phyloP scores from a whole-genome alignment of 345 rosid species.

The Brassica juncea region DNA sequence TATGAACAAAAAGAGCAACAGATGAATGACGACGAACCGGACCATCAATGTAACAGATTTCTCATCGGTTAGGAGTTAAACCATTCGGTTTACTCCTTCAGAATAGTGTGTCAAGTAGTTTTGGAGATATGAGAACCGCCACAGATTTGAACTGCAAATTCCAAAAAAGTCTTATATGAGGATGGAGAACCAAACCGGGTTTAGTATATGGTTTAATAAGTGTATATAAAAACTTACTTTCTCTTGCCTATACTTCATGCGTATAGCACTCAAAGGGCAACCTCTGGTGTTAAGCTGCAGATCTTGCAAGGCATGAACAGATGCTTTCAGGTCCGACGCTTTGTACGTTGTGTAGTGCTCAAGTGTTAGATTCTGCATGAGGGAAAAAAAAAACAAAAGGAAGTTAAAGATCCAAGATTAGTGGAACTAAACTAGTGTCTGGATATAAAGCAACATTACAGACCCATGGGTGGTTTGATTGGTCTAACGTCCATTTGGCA shows the following conservation, averaged over 20 bases:
- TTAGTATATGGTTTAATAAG: neutral
- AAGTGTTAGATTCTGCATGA: constrained; percentile 68
- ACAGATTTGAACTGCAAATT: constrained; percentile 74
- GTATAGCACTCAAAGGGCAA: constrained; percentile 68
- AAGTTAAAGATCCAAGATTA: constrained; percentile 5
- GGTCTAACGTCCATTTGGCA: constrained; percentile 89
- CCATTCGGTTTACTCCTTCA: constrained; percentile 35
- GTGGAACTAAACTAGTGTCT: constrained; percentile 7
- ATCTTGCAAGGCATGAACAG: constrained; percentile 64
- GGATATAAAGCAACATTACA: constrained; percentile 20
- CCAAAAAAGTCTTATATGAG: constrained; percentile 15
- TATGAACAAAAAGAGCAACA: constrained; percentile 39
- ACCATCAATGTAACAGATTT: constrained; percentile 14
- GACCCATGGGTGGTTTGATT: constrained; percentile 85
- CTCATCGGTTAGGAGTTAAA: constrained; percentile 42
- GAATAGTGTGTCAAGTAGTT: constrained; percentile 68
- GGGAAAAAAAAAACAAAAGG: neutral
- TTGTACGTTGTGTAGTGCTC: constrained; percentile 76
- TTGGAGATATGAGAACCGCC: constrained; percentile 65
- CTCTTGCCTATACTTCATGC: constrained; percentile 70
- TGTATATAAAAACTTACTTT: constrained; percentile 50
- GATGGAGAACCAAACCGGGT: constrained; percentile 8
- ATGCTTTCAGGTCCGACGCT: constrained; percentile 61
- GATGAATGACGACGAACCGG: constrained; percentile 21
- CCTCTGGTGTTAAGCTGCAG: constrained; percentile 64